Evolutionary conservation across 345 rosid genomes (phyloP).

Genomic region (Gossypium thurberi): DNA sequence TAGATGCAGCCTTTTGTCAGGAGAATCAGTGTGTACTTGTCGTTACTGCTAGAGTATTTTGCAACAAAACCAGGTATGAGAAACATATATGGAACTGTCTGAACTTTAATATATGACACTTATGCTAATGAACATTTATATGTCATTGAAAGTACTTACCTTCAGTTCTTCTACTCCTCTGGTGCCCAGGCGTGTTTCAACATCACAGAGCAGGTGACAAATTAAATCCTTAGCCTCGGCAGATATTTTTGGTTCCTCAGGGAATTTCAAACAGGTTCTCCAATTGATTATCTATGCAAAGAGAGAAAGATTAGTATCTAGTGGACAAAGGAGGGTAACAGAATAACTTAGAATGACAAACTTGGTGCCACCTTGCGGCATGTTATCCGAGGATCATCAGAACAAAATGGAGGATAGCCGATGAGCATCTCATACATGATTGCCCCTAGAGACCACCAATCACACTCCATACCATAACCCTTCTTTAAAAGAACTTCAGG

Average conservation of each 20-base stretch:
- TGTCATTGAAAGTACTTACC: constrained; percentile 29
- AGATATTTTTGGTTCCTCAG: constrained; percentile 85
- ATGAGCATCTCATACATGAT: constrained; percentile 94
- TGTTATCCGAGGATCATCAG: constrained; percentile 91
- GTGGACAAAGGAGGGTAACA: constrained; percentile 14
- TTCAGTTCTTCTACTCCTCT: constrained; percentile 82
- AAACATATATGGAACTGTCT: not conserved
- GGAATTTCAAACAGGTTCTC: constrained; percentile 92
- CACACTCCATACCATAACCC: constrained; percentile 90
- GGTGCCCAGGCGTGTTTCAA: constrained; percentile 83
- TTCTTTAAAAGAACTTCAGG: constrained; percentile 91
- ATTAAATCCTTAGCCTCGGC: constrained; percentile 80
- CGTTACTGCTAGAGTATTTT: not conserved
- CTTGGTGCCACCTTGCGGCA: constrained; percentile 74
- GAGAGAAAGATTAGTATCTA: constrained; percentile 19
- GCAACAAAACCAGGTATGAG: not conserved
- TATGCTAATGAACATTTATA: not conserved
- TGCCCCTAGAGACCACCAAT: constrained; percentile 99
- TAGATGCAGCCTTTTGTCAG: not conserved
- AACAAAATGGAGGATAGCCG: constrained; percentile 97
- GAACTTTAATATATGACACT: not conserved
- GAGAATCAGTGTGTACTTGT: not conserved
- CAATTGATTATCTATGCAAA: constrained; percentile 71
- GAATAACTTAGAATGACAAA: constrained; percentile 15
- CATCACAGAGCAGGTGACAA: constrained; percentile 86